Base-by-base conservation (phyloP, 495 filamentous ascomycete species). In the Cercophora samala region DNA sequence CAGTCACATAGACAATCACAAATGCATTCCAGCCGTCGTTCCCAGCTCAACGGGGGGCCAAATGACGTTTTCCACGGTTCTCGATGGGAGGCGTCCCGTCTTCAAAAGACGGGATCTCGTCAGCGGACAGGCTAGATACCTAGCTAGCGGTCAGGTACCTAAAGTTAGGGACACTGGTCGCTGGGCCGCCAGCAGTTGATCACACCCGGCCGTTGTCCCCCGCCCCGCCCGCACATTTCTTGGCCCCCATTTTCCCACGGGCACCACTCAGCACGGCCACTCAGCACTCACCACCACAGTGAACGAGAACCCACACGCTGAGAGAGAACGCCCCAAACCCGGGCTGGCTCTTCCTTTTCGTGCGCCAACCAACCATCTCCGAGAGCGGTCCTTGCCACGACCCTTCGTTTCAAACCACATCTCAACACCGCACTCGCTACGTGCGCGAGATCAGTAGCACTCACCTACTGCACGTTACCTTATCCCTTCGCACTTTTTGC, bases 331-430 rank as follows among this genome's bases (percentile, higher is more conserved):
- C 62, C 66, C 59, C 55, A 32, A 29, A 58, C 59, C 62, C 65
- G 65, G 37, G 54, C 58, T 37, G 55, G 22, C 46, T 51, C 46
- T 22, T 66, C 72, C 59, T 64, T 71, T 67, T 70, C 29, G 68
- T 68, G 64, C 66, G 67, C 74, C 72, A 71, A 74, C 74, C 72
- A 76, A 69, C 74, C 73, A 72, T 64, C 66, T 73, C 72, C 68
- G 71, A 72, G 72, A 72, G 65, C 68, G 74, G 74, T 72, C 68
- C 66, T 71, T 69, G 68, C 72, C 74, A 73, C 70, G 64, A 73
- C 70, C 58, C 55, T 65, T 68, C 58, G 72, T 74, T 74, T 74
- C 70, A 76, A 73, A 68, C 69, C 66, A 64, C 70, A 67, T 70
- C 72, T 68, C 69, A 62, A 66, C 72, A 67, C 69, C 68, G 32